A percentile compares a stretch with the other conserved stretches of the same genome.
phyloP scores from a whole-genome alignment of 768 basidiomycete species.

The Auricularia auricula-judae region DNA sequence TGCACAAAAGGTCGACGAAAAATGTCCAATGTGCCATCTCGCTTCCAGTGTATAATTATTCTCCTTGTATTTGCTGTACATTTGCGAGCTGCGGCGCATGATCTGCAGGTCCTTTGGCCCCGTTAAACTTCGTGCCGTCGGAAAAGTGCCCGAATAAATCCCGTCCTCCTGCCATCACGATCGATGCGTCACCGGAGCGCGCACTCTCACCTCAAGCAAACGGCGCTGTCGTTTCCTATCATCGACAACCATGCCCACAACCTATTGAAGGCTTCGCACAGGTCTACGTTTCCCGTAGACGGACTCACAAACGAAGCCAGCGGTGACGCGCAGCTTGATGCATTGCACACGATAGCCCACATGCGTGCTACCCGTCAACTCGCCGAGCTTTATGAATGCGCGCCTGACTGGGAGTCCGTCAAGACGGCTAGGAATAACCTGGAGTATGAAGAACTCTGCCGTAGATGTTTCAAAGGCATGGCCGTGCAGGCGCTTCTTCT shows the following conservation, averaged over 20 bases:
- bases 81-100: too few relatives aligned
- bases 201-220: too few relatives aligned
- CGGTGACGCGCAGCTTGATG: conserved; percentile 41
- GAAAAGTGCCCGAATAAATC: too few relatives aligned
- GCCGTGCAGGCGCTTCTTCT: conserved; percentile 60
- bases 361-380: conserved; percentile 48
- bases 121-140: too few relatives aligned
- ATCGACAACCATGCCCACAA: conserved; percentile 80
- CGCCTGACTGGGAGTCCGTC: conserved; percentile 46
- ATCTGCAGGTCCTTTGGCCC: too few relatives aligned
- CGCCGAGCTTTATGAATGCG: conserved; percentile 29
- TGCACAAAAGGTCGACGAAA: too few relatives aligned
- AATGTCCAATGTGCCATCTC: too few relatives aligned
- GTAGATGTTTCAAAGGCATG: conserved; percentile 38
- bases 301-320: conserved; percentile 55
- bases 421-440: conserved; percentile 33
- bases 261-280: conserved; percentile 37
- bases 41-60: too few relatives aligned
- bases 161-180: too few relatives aligned
- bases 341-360: conserved; percentile 46
- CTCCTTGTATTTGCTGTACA: too few relatives aligned
- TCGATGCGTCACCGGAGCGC: too few relatives aligned
- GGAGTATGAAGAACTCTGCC: conserved; percentile 49
- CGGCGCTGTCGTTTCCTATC: conserved; percentile 29
- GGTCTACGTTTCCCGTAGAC: conserved; percentile 43